These are phyloP conservation scores for Coix lacrymajobi DNA, from an alignment of 176 grass and related monocot species.

Conservation along the genomic window DNA sequence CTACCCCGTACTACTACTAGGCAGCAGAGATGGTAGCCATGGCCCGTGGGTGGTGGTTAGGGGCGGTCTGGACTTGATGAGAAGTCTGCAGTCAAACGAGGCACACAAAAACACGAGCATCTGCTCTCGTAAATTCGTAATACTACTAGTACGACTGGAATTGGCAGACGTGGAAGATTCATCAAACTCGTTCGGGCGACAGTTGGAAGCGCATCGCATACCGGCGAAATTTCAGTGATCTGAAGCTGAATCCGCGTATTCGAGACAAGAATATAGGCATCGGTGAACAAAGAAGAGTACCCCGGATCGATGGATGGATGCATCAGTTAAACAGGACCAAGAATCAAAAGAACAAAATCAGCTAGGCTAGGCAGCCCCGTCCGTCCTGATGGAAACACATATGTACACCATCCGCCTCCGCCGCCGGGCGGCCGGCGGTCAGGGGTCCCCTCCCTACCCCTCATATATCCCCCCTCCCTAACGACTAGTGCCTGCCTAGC, in stretches of 20 bases:
- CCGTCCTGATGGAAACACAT: constrained; percentile 22
- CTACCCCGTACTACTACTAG: too few species aligned
- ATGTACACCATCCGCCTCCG: constrained; percentile 29
- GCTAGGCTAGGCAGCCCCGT: not conserved
- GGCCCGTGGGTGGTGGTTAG: too few species aligned
- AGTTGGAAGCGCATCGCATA: not conserved
- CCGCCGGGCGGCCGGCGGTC: not conserved
- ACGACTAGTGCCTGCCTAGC: not conserved
- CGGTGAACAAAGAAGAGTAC: not conserved
- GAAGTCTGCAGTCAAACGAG: not conserved
- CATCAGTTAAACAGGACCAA: not conserved
- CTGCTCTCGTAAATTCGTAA: not conserved
- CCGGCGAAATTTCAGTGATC: not conserved
- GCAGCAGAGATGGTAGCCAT: not conserved
- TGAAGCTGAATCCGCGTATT: not conserved
- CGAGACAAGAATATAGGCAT: not conserved
- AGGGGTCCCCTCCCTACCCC: not conserved
- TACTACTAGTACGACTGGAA: not conserved
- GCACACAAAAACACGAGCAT: not conserved
- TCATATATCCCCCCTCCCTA: not conserved
- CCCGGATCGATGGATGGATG: too few species aligned
- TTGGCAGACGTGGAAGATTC: not conserved
- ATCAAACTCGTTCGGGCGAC: not conserved
- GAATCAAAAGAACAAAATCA: constrained; percentile 17
- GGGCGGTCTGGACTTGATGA: too few species aligned